These are phyloP conservation scores for Lodderomyces margitis DNA, from an alignment of 1,139 yeast species.

Conservation along the genomic window DNA sequence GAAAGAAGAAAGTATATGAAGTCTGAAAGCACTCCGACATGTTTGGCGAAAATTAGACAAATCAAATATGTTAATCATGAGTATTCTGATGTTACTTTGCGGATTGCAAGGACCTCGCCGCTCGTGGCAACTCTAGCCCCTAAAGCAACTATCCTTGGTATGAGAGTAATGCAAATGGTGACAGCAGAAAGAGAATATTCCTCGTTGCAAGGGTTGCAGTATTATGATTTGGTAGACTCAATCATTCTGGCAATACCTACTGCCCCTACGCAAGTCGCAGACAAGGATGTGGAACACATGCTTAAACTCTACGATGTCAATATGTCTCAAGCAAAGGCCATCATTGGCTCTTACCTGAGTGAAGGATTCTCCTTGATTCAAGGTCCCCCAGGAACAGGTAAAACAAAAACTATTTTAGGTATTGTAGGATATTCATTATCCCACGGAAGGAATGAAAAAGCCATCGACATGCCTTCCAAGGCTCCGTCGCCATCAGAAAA, in stretches of 20 bases:
- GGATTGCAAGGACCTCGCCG: slow-evolving; percentile 56
- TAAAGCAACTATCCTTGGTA: slow-evolving; percentile 58
- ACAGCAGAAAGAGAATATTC: slow-evolving; percentile 93
- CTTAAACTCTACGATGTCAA: slow-evolving; percentile 60
- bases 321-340: slow-evolving; percentile 87
- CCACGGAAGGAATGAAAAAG: slow-evolving; percentile 23
- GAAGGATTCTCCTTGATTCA: slow-evolving; percentile 88
- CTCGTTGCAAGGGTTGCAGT: slow-evolving; percentile 76
- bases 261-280: slow-evolving; percentile 30
- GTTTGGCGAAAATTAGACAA: slow-evolving; percentile 78
- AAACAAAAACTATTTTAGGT: slow-evolving; percentile 93
- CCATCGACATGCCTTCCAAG: slow-evolving; percentile 26
- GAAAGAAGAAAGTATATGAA: slow-evolving; percentile 27
- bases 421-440: slow-evolving; percentile 75
- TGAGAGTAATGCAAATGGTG: slow-evolving; percentile 80
- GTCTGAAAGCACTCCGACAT: slow-evolving; percentile 35
- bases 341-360: slow-evolving; percentile 63
- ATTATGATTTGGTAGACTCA: slow-evolving; percentile 67
- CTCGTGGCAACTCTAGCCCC: slow-evolving; percentile 61
- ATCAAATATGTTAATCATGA: slow-evolving; percentile 66
- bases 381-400: slow-evolving; percentile 99
- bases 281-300: slow-evolving; percentile 38
- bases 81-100: slow-evolving; percentile 66
- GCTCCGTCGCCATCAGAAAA: slow-evolving; percentile 11
- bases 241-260: slow-evolving; percentile 69